Conservation (phyloP, 805 yeast genomes). For the Yamadazyma akitaensis region DNA sequence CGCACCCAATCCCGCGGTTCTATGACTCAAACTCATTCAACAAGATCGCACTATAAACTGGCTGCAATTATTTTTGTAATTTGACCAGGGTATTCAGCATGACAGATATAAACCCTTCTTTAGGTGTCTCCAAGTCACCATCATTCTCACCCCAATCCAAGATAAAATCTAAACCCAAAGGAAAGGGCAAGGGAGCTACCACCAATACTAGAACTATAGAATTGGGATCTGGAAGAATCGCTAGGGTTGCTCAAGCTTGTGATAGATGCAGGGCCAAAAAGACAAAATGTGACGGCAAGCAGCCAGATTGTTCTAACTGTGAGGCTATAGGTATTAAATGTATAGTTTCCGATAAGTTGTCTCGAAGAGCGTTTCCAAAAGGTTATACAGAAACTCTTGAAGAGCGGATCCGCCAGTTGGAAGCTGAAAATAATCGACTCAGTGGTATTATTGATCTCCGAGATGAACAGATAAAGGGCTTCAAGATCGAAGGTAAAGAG, state of each 20-base stretch:
- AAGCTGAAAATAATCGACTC: slow-evolving; percentile 71
- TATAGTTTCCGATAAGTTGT: slow-evolving; percentile 80
- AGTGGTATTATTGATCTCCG: slow-evolving; percentile 60
- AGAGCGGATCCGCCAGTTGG: slow-evolving; percentile 82
- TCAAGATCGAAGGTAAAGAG: slow-evolving; percentile 11
- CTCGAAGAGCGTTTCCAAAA: slow-evolving; percentile 83
- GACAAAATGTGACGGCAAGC: slow-evolving; percentile 73
- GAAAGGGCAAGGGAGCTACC: slow-evolving; percentile 9
- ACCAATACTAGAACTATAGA: slow-evolving; percentile 46
- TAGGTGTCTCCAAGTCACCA: neutral
- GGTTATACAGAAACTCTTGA: slow-evolving; percentile 91
- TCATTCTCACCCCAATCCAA: neutral
- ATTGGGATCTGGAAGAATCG: slow-evolving; percentile 57
- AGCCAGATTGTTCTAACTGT: slow-evolving; percentile 74
- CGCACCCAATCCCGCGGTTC: slow-evolving; percentile 4
- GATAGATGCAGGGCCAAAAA: slow-evolving; percentile 84
- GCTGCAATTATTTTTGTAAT: neutral
- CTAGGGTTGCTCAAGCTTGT: slow-evolving; percentile 86
- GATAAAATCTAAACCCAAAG: neutral
- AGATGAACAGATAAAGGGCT: slow-evolving; percentile 56
- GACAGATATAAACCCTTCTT: neutral
- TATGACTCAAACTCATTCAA: slow-evolving; percentile 5
- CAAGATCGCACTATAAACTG: neutral
- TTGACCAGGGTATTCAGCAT: neutral
- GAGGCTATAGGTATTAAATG: slow-evolving; percentile 83